Evolutionary conservation across 305 asterid genomes (phyloP).

Genomic region (Fraxinus nigra): DNA sequence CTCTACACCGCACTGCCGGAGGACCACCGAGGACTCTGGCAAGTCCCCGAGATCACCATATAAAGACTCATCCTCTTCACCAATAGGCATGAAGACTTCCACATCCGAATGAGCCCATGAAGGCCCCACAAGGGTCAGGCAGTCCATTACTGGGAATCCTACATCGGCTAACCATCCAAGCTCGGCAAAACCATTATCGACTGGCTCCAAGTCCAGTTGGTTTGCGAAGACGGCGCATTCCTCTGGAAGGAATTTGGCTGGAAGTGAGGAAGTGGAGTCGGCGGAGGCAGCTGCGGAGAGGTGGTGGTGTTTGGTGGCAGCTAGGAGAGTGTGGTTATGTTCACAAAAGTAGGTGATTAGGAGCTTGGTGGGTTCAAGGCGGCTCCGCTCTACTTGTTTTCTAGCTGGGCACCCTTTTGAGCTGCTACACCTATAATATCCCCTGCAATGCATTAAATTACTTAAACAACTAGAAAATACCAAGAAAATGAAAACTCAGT

Average conservation of each 20-base stretch:
- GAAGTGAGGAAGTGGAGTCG: constrained; percentile 10
- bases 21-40: constrained; percentile 70
- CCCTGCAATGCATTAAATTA: constrained; percentile 50
- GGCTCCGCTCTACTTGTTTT: constrained; percentile 86
- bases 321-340: constrained; percentile 59
- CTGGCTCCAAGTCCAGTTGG: constrained; percentile 43
- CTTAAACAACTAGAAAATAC: background rate
- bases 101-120: constrained; percentile 49
- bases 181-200: constrained; percentile 42
- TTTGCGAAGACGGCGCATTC: constrained; percentile 32
- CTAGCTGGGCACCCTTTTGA: constrained; percentile 85
- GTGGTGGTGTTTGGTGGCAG: constrained; percentile 50
- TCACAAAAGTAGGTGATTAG: constrained; percentile 69
- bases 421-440: constrained; percentile 81
- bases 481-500: background rate
- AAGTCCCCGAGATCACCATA: constrained; percentile 81
- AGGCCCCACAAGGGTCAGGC: constrained; percentile 49
- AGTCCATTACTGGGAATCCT: constrained; percentile 52
- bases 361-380: constrained; percentile 74
- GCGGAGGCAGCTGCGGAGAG: constrained; percentile 21
- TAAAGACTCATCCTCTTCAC: constrained; percentile 70
- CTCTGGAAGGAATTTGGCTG: constrained; percentile 30
- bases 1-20: constrained; percentile 37
- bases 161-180: constrained; percentile 62
- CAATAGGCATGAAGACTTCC: constrained; percentile 46